Base-by-base conservation (phyloP, 805 yeast genomes). In the Pichia heedii region DNA sequence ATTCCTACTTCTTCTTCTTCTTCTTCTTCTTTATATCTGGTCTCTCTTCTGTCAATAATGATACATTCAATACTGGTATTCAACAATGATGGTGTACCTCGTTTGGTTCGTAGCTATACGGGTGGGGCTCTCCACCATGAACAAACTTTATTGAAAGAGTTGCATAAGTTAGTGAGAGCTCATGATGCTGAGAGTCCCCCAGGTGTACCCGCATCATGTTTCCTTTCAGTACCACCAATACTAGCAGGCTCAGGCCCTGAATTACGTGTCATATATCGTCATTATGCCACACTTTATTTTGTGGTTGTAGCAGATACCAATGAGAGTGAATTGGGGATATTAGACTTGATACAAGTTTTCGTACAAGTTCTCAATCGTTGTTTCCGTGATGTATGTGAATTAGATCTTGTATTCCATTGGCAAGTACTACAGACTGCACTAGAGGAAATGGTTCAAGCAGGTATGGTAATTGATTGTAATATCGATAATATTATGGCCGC, bases 361-460 rank as follows among this genome's bases (percentile, higher is more conserved):
- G 98, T 93, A 3, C 97, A 93, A 61, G 84, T 95, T 42, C 71
- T 93, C 51, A 96, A 93, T 60, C 78, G 83, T 46, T 93, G 98
- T 62, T 93, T 93, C 64, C 81, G 80, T 48, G 89, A 88, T 56
- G 98, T 93, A 7, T 89, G 96, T 61, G 98, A 93, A 59, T 70
- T 93, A 53, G 98, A 93, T 64, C 70, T 93, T 49, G 96, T 93
- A n/a, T 90, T 89, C 66, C 97, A 97, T 16, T 93, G 98, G 97
- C 97, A 93, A 63, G 94, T 88, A 5, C 67, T 90, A 27, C 94
- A 90, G 59, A 82, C 95, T 2, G 96, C 90, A 2, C 62, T 89
- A 39, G 93, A 82, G 54, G 97, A 93, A 55, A 83, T 93, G 29
- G 81, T 93, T 1, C 97, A 93, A 60, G 98, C 97, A 22, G 98